Base-by-base conservation (phyloP, 129 eudicot genomes). In the Gnaphalium uliginosum region DNA sequence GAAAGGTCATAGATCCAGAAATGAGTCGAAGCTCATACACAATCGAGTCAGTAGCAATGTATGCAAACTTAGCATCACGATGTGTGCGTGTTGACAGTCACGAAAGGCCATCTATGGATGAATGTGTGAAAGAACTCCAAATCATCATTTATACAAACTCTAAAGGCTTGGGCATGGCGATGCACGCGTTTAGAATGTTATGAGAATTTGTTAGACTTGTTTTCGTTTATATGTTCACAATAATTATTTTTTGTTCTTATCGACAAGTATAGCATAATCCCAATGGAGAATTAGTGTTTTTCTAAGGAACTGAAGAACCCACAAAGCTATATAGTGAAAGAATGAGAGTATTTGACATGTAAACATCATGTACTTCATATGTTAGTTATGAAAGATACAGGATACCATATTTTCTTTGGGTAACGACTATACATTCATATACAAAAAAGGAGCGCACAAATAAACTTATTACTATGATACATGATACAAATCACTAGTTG, bases 91-190 rank as follows among this genome's bases (percentile, higher is more conserved):
- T 79, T 71, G 98, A 90, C 59, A 94, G 98, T 53, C 85, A 81
- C 51, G 87, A 90, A 73, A 89, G 98, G 78, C 98, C 98, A 41
- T 87, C 96, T n/a, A 94, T 94, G 96, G 87, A 82, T 75, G 97
- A 87, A 66, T 94, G 98, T 48, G 92, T 87, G 64, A 94, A 87
- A 75, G 97, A 94, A 77, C 97, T 94, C 59, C 98, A 90, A 69
- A 75, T 87, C 41, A 89, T 90, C 74, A 67, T 81, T 62, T 77
- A 79, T 83, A 87, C 89, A 60, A 94, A 94, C 74, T 73, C 97
- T 63, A 94, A 94, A 94, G 92, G 96, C 68, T 43, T 87, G 60
- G 84, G 88, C 61, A 94, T 90, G 98, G 54, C 97, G 32, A 72
- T 89, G 89, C 97, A 89, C 75, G 53, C 93, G 8, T 80, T 88